These are phyloP conservation scores for Coprinopsis sp. DNA, from an alignment of 768 basidiomycete genomes.

Conservation along the genomic window DNA sequence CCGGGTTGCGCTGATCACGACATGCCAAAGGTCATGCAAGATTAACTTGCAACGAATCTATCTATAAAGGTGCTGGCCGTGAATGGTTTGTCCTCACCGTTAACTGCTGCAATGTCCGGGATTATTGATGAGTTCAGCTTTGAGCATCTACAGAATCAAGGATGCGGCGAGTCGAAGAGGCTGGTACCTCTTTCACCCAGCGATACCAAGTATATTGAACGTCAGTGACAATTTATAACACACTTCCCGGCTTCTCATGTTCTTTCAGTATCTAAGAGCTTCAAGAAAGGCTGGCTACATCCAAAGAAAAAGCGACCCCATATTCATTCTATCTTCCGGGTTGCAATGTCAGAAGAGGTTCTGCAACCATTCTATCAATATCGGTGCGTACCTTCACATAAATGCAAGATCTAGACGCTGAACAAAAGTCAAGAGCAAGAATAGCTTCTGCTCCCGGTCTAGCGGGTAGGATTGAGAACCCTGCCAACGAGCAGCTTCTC, in stretches of 20 bases:
- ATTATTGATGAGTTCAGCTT: constrained; percentile 38
- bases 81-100: background rate
- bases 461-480: constrained; percentile 18
- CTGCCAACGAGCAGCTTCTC: constrained; percentile 52
- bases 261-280: constrained; percentile 42
- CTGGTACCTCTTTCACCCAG: constrained; percentile 35
- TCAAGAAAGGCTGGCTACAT: constrained; percentile 54
- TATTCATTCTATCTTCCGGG: constrained; percentile 46
- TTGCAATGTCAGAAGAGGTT: constrained; percentile 40
- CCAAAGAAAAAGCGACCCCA: constrained; percentile 45
- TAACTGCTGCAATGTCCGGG: constrained; percentile 17
- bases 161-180: constrained; percentile 36
- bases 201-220: constrained; percentile 31
- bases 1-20: background rate
- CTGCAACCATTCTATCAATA: constrained; percentile 44
- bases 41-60: no score
- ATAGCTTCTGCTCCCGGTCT: constrained; percentile 21
- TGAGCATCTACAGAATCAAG: constrained; percentile 38
- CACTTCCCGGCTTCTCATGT: background rate
- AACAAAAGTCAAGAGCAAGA: constrained; percentile 22
- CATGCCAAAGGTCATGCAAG: no score
- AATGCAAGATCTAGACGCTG: background rate
- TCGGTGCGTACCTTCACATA: constrained; percentile 28
- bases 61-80: background rate
- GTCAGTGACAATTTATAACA: constrained; percentile 26